Evolutionary conservation across 2,329 filamentous ascomycete genomes (phyloP), one percentile per base, ranked within the genome.

Genomic region (Ustulina deusta): DNA sequence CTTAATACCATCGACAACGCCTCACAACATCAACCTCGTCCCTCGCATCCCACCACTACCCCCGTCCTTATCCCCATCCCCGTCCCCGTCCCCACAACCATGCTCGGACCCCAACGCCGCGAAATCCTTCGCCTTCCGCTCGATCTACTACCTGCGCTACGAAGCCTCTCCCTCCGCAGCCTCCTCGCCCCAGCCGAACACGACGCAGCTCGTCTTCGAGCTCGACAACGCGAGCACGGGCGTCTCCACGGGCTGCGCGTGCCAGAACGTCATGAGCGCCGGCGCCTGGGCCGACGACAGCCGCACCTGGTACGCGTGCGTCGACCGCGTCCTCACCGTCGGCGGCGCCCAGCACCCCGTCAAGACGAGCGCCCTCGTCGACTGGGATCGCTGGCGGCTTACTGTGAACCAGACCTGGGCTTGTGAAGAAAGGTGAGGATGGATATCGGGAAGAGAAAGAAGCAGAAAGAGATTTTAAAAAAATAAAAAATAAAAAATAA

Each of bases 381-480:
- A 65, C 32, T 75, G 71, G 71, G 69, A 74, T 17, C 57, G 55
- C 0, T 75, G 74, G 74, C 58, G 56, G 32, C 22, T 75, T 34
- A 56, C 55, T 15, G 71, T 76, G 17, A 74, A 75, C 38, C 74
- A 76, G 65, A 74, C 71, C 17, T 74, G 72, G 71, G 66, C 44
- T 36, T 75, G 73, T 36, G 69, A 67, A 15, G 66, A 63, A 32
- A 63, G 62, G 72, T 74, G 66, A 42, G 72, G 22, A 6, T 17
- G 36, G 36, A n/a, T 11, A 9, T 13, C 36, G 29, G 25, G 17
- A 29, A 11, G 25, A 7, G n/a, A 46, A 22, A 42, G 29, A 22
- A 42, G 36, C 9, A 9, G 36, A 11, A 20, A 17, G 15, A 42
- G 7, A 6, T 20, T 3, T 4, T 5, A 27, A 54, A 7, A 13